Evolutionary conservation across 2,329 filamentous ascomycete genomes (phyloP).

Genomic region (Phaeosphaeria sp.): DNA sequence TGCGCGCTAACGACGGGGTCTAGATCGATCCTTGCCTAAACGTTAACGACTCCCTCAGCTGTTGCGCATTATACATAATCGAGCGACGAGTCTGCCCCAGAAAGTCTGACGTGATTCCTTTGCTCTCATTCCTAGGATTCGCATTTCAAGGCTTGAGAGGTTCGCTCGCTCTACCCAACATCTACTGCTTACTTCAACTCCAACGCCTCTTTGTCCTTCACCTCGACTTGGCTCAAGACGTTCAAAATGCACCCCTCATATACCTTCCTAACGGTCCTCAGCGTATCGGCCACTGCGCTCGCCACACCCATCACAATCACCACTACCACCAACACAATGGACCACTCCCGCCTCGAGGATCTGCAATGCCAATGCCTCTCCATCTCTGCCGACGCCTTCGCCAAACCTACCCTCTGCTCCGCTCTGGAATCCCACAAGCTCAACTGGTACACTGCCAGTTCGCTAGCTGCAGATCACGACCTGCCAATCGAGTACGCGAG

Average conservation of each 20-base stretch:
- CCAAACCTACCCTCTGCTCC: conserved; percentile 25
- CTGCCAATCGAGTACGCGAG: conserved; percentile 34
- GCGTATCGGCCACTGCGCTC: conserved; percentile 5
- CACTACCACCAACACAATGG: conserved; percentile 1
- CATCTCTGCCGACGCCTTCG: conserved; percentile 21
- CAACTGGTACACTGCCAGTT: conserved; percentile 31
- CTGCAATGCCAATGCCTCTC: conserved; percentile 35
- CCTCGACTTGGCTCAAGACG: not conserved
- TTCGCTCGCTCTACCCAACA: not conserved
- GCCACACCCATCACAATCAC: conserved; percentile 10
- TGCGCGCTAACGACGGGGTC: not conserved
- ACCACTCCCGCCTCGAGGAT: conserved; percentile 17
- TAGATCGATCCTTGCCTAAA: not conserved
- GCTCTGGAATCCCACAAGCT: conserved; percentile 27
- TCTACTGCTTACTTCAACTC: not conserved
- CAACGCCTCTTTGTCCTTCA: not conserved
- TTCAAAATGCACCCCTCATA: not conserved
- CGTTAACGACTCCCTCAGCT: not conserved
- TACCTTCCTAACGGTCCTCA: conserved; percentile 9
- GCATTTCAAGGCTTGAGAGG: not conserved
- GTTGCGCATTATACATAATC: not conserved
- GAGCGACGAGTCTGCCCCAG: not conserved
- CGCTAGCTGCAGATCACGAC: conserved; percentile 25
- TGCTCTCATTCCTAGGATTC: not conserved
- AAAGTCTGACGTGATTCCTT: not conserved